Conservation (phyloP, 768 basidiomycete species). For the Lactarius deliciosus region DNA sequence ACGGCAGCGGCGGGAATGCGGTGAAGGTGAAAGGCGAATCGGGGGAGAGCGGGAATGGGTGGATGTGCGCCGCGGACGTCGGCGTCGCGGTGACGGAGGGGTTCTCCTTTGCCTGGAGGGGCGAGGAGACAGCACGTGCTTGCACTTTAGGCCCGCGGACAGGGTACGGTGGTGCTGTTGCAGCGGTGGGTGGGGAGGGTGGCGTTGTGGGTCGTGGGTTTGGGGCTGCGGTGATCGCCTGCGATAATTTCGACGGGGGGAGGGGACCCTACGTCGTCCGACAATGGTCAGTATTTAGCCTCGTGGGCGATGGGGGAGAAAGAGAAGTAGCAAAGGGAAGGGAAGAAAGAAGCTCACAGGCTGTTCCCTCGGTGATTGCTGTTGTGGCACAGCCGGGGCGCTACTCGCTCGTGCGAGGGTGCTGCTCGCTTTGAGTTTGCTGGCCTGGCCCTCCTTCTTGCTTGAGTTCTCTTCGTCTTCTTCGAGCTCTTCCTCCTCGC, state of each 20-base stretch:
- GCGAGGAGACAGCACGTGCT: constrained; percentile 26
- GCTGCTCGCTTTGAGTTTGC: constrained; percentile 30
- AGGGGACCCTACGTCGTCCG: constrained; percentile 39
- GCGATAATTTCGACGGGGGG: constrained; percentile 36
- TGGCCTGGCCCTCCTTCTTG: constrained; percentile 34
- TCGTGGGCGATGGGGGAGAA: neutral
- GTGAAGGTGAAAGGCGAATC: constrained; percentile 36
- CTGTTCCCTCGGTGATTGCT: constrained; percentile 20
- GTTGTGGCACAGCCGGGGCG: constrained; percentile 29
- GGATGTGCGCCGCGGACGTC: neutral
- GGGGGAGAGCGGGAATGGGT: constrained; percentile 26
- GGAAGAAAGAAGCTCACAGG: constrained; percentile 29
- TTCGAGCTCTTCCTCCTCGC: constrained; percentile 81
- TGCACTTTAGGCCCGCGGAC: constrained; percentile 28
- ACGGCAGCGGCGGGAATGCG: constrained; percentile 19
- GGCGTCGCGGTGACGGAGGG: constrained; percentile 8
- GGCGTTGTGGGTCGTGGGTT: constrained; percentile 30
- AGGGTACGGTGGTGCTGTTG: constrained; percentile 20
- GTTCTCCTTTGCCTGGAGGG: constrained; percentile 22
- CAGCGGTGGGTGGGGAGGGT: constrained; percentile 34
- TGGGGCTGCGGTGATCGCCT: constrained; percentile 28
- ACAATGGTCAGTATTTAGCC: constrained; percentile 5
- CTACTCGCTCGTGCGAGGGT: constrained; percentile 30
- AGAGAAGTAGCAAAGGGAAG: constrained; percentile 15
- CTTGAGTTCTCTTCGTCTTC: constrained; percentile 69